These are phyloP conservation scores for Colletotrichum tropicicola DNA, from an alignment of 2,329 filamentous ascomycete species.

Conservation along the genomic window DNA sequence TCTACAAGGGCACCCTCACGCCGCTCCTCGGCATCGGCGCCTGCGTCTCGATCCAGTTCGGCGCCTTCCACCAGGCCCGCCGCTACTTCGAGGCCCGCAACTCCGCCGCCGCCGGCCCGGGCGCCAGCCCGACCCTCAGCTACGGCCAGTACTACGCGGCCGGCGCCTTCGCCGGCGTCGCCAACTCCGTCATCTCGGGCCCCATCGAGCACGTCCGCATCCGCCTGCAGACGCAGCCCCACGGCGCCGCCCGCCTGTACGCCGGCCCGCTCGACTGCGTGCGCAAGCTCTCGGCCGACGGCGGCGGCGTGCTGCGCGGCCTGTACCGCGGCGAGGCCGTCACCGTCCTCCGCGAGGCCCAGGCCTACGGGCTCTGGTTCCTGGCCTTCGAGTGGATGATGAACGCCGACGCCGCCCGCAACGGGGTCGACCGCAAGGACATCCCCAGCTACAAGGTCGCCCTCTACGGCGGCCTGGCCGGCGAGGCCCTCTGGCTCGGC, in stretches of 20 bases:
- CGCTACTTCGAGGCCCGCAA: constrained; percentile 86
- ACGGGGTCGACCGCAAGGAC: constrained; percentile 77
- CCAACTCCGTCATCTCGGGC: constrained; percentile 87
- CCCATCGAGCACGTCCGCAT: constrained; percentile 99
- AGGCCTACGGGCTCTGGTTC: constrained; percentile 97
- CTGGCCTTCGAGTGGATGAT: constrained; percentile 95
- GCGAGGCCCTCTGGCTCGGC: constrained; percentile 90
- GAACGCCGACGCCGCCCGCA: constrained; percentile 85
- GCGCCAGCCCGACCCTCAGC: constrained; percentile 66
- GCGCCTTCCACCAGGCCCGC: constrained; percentile 92
- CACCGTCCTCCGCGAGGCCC: constrained; percentile 87
- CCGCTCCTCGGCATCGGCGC: constrained; percentile 95
- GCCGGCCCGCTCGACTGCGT: constrained; percentile 89
- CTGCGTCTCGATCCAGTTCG: constrained; percentile 98
- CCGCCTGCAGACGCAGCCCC: constrained; percentile 93
- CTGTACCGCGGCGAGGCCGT: constrained; percentile 90
- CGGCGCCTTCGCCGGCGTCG: constrained; percentile 90
- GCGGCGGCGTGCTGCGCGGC: constrained; percentile 74
- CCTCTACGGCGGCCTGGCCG: constrained; percentile 90
- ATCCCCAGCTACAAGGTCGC: constrained; percentile 88
- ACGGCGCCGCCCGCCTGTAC: constrained; percentile 83
- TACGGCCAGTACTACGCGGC: constrained; percentile 91
- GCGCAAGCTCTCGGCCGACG: constrained; percentile 75
- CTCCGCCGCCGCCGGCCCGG: constrained; percentile 64
- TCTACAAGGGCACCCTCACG: constrained; percentile 98